Evolutionary conservation across 106 monocot species (phyloP).

Genomic region (Acorus calamus): DNA sequence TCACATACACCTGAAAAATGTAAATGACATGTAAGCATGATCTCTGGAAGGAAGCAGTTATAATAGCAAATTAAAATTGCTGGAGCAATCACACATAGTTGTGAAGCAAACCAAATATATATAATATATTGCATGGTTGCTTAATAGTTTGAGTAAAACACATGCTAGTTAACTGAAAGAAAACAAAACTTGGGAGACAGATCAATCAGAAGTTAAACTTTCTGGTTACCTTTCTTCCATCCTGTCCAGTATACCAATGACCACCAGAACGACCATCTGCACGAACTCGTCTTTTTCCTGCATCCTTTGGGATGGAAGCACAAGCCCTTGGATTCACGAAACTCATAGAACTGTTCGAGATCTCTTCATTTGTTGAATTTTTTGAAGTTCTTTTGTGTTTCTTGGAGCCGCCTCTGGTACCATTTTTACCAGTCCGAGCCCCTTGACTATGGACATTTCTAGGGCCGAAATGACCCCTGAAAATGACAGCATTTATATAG

Average conservation of each 20-base stretch:
- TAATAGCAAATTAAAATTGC: not conserved
- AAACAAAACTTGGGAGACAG: not conserved
- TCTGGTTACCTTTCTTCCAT: conserved; percentile 80
- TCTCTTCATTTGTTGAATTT: conserved; percentile 4
- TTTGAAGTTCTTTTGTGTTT: conserved; percentile 18
- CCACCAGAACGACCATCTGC: conserved; percentile 38
- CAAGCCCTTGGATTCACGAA: conserved; percentile 39
- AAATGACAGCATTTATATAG: not conserved
- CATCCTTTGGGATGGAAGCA: conserved; percentile 42
- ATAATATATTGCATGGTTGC: not conserved
- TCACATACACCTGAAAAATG: conserved; percentile 18
- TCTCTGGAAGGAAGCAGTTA: not conserved
- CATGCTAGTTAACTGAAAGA: not conserved
- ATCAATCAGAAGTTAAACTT: not conserved
- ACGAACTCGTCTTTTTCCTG: conserved; percentile 46
- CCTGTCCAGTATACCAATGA: conserved; percentile 72
- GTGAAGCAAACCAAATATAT: not conserved
- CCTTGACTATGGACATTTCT: conserved; percentile 7
- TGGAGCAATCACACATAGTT: not conserved
- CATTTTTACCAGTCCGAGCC: not conserved
- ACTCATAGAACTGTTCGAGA: conserved; percentile 9
- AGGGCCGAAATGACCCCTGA: conserved; percentile 6
- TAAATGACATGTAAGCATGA: no score
- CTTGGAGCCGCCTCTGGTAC: conserved; percentile 11
- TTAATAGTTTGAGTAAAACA: not conserved